phyloP scores from a whole-genome alignment of 108 stramenopile species.

The Fragilariopsis cylindrus region DNA sequence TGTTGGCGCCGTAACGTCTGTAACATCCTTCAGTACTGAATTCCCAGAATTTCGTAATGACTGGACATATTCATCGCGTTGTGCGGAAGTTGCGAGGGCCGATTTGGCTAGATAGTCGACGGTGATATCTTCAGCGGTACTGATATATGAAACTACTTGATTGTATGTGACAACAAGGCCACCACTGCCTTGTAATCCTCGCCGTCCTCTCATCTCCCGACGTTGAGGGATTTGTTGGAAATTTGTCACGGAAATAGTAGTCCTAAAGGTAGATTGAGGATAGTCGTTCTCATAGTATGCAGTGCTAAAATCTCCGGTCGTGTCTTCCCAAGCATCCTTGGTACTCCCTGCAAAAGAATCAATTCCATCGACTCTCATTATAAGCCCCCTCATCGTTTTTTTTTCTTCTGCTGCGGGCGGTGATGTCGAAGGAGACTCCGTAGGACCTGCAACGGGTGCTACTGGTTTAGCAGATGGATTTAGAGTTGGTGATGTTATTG shows the following conservation, averaged over 20 bases:
- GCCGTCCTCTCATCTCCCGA: neutral
- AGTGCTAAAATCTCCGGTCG: neutral
- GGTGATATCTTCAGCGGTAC: neutral
- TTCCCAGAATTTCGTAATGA: conserved; percentile 3
- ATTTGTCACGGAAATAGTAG: neutral
- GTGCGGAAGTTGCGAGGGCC: conserved; percentile 9
- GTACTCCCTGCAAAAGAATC: neutral
- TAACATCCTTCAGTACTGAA: conserved; percentile 19
- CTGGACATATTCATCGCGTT: conserved; percentile 15
- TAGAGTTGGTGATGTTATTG: neutral
- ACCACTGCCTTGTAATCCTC: neutral
- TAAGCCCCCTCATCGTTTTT: neutral
- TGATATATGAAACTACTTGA: conserved; percentile 15
- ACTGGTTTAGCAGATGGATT: neutral
- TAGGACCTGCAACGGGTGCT: conserved; percentile 1
- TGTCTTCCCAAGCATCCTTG: neutral
- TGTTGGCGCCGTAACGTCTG: neutral
- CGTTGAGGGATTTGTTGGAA: neutral
- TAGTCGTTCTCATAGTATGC: neutral
- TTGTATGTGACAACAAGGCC: conserved; percentile 20
- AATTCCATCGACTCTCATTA: conserved; percentile 1
- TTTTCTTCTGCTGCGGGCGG: neutral
- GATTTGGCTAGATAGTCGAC: conserved; percentile 5
- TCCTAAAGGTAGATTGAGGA: neutral
- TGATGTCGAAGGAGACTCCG: neutral